Percentiles rank a stretch among this genome's conserved stretches.
phyloP scores from a whole-genome alignment of 768 basidiomycete genomes.

The Serendipita sp. region DNA sequence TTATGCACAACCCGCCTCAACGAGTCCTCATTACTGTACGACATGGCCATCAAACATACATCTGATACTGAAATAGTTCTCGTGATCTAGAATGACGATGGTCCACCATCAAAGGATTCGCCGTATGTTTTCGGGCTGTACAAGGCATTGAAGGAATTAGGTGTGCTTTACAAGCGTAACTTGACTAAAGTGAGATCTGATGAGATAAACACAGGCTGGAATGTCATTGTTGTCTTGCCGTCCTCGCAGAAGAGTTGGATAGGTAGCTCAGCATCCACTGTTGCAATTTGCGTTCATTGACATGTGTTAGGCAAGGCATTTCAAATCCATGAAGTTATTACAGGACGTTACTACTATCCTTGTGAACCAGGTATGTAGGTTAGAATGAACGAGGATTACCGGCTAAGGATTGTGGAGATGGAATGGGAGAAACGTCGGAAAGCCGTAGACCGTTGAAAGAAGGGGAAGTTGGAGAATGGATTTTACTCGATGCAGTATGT shows the following conservation, averaged over 20 bases:
- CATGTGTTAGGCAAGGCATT: constrained; percentile 50
- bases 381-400: neutral
- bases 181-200: neutral
- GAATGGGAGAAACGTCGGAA: constrained; percentile 49
- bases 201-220: constrained; percentile 36
- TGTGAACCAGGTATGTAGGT: constrained; percentile 29
- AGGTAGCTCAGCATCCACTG: constrained; percentile 27
- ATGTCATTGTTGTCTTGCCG: constrained; percentile 66
- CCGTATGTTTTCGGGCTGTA: constrained; percentile 65
- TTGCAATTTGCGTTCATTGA: neutral
- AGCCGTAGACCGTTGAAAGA: constrained; percentile 50
- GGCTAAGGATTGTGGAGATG: constrained; percentile 25
- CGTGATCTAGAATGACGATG: constrained; percentile 62
- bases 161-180: constrained; percentile 22
- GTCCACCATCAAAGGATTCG: constrained; percentile 56
- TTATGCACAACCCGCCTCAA: constrained; percentile 1
- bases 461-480: constrained; percentile 79
- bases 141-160: constrained; percentile 41
- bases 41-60: neutral
- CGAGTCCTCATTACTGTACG: constrained; percentile 12
- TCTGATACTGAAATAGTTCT: neutral
- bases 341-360: constrained; percentile 66
- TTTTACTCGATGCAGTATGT: constrained; percentile 69
- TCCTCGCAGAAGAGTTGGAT: constrained; percentile 82
- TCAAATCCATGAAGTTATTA: constrained; percentile 56